Evolutionary conservation across 306 rosid species (phyloP).

Genomic region (Erythrophleum fordii): DNA sequence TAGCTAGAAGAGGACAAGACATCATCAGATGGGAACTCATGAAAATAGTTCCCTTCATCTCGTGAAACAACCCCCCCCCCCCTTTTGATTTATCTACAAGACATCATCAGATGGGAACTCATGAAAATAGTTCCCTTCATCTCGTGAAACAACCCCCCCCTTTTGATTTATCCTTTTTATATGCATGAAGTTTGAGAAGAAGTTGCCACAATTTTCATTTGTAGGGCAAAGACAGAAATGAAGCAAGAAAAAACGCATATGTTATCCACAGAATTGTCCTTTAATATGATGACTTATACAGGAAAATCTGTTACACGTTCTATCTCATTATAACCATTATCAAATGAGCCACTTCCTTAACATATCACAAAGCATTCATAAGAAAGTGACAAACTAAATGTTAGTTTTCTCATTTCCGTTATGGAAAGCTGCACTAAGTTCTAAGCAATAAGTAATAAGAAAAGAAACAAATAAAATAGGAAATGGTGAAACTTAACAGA

Average conservation of each 20-base stretch:
- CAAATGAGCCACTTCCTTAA: no score
- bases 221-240: constrained; percentile 2
- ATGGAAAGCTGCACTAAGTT: constrained; percentile 13
- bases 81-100: neutral
- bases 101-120: neutral
- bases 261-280: neutral
- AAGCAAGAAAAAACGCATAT: neutral
- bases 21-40: neutral
- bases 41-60: neutral
- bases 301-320: neutral
- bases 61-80: neutral
- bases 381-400: neutral
- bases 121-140: neutral
- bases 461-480: neutral
- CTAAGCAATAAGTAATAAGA: neutral
- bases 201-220: constrained; percentile 1
- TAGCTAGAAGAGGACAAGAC: constrained; percentile 21
- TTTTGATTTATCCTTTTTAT: neutral
- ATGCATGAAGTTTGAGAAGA: neutral
- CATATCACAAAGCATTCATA: constrained; percentile 9
- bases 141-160: neutral
- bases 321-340: neutral
- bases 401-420: constrained; percentile 1
- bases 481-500: constrained; percentile 39
- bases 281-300: neutral